phyloP scores from a whole-genome alignment of 371 early-diverging fungal genomes.

The Zancudomyces culisetae region DNA sequence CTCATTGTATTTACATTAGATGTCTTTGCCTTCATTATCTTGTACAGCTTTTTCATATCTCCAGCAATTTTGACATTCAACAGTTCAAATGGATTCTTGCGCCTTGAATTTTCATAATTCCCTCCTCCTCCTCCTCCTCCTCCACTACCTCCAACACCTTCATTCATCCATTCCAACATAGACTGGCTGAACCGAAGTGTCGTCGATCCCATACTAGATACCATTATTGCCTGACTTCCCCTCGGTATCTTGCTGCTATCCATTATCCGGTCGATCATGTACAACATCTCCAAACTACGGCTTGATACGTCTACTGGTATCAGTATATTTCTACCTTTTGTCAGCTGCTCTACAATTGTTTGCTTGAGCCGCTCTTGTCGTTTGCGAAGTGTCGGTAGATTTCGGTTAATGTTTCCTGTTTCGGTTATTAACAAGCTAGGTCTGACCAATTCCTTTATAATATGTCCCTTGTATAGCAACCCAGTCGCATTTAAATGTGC shows the following conservation, averaged over 20 bases:
- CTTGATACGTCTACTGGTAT: constrained; percentile 79
- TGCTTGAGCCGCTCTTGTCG: constrained; percentile 60
- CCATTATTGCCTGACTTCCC: constrained; percentile 32
- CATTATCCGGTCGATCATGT: constrained; percentile 42
- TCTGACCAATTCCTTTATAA: constrained; percentile 47
- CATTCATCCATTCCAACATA: constrained; percentile 93
- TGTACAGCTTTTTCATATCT: constrained; percentile 47
- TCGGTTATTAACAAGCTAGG: constrained; percentile 86
- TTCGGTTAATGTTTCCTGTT: constrained; percentile 49
- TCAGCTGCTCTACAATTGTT: constrained; percentile 37
- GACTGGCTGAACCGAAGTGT: constrained; percentile 65
- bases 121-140: too few species aligned
- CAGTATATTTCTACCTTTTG: constrained; percentile 57
- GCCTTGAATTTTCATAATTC: too few species aligned
- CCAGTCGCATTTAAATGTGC: constrained; percentile 69
- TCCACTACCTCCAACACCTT: constrained; percentile 47
- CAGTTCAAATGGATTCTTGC: constrained; percentile 81
- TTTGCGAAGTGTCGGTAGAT: constrained; percentile 44
- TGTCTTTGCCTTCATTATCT: constrained; percentile 35
- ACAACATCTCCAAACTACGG: constrained; percentile 81
- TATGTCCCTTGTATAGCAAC: constrained; percentile 46
- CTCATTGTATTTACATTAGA: constrained; percentile 11
- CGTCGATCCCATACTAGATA: constrained; percentile 52
- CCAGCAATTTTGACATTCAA: constrained; percentile 36
- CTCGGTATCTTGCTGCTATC: neutral